Evolutionary conservation across 352 stramenopile genomes (phyloP), one percentile per base, ranked within the genome.

Genomic region (Globisporangium heterothallicum): DNA sequence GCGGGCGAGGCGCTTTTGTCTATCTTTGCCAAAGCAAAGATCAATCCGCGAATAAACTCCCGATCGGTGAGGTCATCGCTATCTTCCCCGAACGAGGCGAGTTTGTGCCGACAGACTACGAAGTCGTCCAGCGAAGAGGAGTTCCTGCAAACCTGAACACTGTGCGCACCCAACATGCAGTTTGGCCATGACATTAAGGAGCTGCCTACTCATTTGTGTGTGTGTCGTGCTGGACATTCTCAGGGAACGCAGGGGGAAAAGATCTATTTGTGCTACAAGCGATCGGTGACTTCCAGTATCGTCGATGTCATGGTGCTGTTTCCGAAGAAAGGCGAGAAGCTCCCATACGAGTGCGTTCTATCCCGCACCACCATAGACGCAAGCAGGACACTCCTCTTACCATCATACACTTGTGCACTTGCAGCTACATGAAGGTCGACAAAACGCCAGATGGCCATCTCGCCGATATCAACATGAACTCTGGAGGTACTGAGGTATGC

Each of bases 201-300:
- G 9, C 24, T 38, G 22, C 2, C 46, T 22, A 27, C 26, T 55
- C n/a, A 55, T 8, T 14, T 21, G 22, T 32, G 27, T 32, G n/a
- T 2, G 34, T 18, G n/a, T 45, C 5, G n/a, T 27, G 26, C 43
- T 50, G 6, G 24, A 16, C 10, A 42, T 42, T 29, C 7, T 25
- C 27, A 94, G 84, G 81, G 81, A 19, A 89, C 76, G 4, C 78
- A 88, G 79, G 79, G 81, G 8, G 81, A 92, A 46, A 87, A 84
- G 40, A 84, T 92, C 14, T 87, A 77, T 42, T 42, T 94, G 40
- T 92, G 80, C 61, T 84, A 78, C 36, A 90, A 87, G 40, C 67
- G 84, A 19, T 92, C 79, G 3, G 42, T 63, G 18, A 78, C 53
- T 26, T 84, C 78, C 6, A 68, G 69, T 2, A 81, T 94, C 26